Conservation (phyloP, 106 monocot genomes). For the Vanilla planifolia region DNA sequence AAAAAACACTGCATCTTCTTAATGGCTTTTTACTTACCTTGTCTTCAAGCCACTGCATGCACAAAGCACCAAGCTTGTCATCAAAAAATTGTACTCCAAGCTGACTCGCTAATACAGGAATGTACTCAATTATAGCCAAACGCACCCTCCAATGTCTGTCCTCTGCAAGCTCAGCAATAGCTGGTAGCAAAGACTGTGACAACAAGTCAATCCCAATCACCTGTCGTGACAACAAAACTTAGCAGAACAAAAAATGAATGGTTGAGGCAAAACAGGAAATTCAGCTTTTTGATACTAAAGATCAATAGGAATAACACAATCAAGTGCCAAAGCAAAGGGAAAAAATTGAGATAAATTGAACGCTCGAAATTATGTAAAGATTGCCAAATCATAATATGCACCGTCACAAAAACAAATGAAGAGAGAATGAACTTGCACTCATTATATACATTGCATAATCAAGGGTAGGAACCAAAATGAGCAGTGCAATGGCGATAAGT, state of each 20-base stretch:
- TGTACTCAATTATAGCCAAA: constrained; percentile 92
- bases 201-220: constrained; percentile 90
- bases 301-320: neutral
- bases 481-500: too few species aligned
- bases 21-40: constrained; percentile 43
- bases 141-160: constrained; percentile 95
- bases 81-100: constrained; percentile 89
- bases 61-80: constrained; percentile 89
- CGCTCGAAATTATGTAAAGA: neutral
- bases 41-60: constrained; percentile 99
- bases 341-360: neutral
- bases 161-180: constrained; percentile 93
- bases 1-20: neutral
- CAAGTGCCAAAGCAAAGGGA: neutral
- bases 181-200: constrained; percentile 85
- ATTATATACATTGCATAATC: neutral
- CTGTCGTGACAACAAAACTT: constrained; percentile 24
- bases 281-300: neutral
- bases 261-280: neutral
- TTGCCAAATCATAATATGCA: too few species aligned
- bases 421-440: neutral
- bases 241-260: neutral
- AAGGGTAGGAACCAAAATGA: neutral
- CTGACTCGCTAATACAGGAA: constrained; percentile 90
- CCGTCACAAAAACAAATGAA: neutral